Base-by-base conservation (phyloP, 768 basidiomycete species). In the Phlebiopsis gigantea region DNA sequence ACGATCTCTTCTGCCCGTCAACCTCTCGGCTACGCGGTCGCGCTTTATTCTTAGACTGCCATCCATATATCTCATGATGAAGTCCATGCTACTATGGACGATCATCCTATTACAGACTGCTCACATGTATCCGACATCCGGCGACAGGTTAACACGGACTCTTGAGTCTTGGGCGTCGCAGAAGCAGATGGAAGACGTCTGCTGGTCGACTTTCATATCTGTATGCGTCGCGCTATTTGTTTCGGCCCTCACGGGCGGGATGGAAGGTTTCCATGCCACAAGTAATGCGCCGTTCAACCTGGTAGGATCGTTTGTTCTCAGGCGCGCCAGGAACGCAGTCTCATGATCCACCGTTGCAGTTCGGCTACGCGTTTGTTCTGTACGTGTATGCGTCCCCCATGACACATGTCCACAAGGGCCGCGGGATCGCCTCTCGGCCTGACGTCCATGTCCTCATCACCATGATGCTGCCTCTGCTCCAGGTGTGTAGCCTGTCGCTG, bases 321-420 rank as follows among this genome's bases (percentile, higher is more conserved):
- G 30, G 50, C 19, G 29, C 30, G 47, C 29, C 47, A 48, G 15
- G 34, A 41, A 41, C 24, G 24, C 19, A 39, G 50, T 51, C 50
- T 51, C 30, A 51, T 51, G 50, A 48, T 56, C 62, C 25, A 60
- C 34, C 47, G 1, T 42, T 39, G 9, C 61, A 89, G 88, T 81
- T 90, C 59, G 87, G 85, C 21, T 91, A 90, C 62, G 83, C 87
- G 1, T 89, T 90, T 68, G 75, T 89, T 29, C 70, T 91, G 19
- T 84, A 90, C 60, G 78, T 88, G 7, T 90, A 89, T 71, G 81
- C 86, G 0, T 82, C 84, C 1, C 84, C 86, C 0, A 63, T 83
- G 41, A 79, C 84, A 5, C 85, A 87, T 66, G 58, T 59, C 22
- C 67, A 70, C 62, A 78, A 75, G 54, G 65, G 73, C 4, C 66